Evolutionary conservation across 2,329 filamentous ascomycete genomes (phyloP).

Genomic region (Penicillium nordicum): DNA sequence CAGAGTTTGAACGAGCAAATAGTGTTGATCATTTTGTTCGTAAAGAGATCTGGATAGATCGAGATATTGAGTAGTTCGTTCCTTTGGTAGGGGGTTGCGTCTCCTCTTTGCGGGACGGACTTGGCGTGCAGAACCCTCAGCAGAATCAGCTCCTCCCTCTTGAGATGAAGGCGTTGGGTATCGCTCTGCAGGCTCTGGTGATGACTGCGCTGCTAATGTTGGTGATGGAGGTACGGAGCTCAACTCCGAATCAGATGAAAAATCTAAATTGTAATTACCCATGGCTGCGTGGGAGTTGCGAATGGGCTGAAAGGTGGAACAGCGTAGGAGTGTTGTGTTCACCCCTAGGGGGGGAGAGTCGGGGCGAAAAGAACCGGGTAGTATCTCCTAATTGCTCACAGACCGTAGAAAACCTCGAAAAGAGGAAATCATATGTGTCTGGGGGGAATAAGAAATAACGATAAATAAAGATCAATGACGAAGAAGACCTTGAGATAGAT

Average conservation of each 20-base stretch:
- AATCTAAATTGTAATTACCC: slow-evolving; percentile 20
- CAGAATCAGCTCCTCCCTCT: slow-evolving; percentile 16
- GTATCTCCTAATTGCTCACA: slow-evolving; percentile 7
- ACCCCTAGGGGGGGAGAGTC: not conserved
- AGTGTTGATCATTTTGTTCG: slow-evolving; percentile 61
- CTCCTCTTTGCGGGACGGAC: slow-evolving; percentile 71
- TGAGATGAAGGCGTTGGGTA: slow-evolving; percentile 45
- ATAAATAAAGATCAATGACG: slow-evolving; percentile 4
- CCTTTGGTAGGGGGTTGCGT: slow-evolving; percentile 58
- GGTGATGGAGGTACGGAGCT: slow-evolving; percentile 36
- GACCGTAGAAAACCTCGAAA: slow-evolving; percentile 7
- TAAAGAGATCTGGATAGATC: slow-evolving; percentile 55
- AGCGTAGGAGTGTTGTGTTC: slow-evolving; percentile 8
- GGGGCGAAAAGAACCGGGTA: slow-evolving; percentile 6
- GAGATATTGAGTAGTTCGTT: slow-evolving; percentile 77
- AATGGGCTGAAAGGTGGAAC: slow-evolving; percentile 9
- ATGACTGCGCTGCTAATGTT: slow-evolving; percentile 36
- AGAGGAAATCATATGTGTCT: slow-evolving; percentile 9
- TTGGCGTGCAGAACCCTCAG: slow-evolving; percentile 44
- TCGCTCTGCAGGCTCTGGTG: slow-evolving; percentile 34
- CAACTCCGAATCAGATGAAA: slow-evolving; percentile 39
- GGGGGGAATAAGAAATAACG: slow-evolving; percentile 1
- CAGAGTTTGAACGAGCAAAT: slow-evolving; percentile 68
- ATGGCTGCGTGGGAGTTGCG: slow-evolving; percentile 18
- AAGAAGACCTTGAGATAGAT: slow-evolving; percentile 8